These are phyloP conservation scores for Meredithiella fracta DNA, from an alignment of 2,329 filamentous ascomycete genomes.

Conservation along the genomic window DNA sequence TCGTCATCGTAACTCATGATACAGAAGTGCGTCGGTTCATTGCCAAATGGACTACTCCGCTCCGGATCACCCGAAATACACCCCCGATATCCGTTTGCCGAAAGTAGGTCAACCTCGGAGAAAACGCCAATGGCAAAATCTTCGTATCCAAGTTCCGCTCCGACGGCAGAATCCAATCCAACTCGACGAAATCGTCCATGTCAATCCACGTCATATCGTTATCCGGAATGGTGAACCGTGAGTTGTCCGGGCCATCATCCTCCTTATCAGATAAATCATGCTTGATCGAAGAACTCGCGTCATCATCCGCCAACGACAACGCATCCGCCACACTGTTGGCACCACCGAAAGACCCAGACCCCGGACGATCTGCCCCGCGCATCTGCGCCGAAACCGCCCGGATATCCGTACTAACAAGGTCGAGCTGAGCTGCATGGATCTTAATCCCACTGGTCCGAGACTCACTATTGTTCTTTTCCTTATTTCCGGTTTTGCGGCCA, in stretches of 20 bases:
- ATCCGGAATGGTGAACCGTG: constrained; percentile 86
- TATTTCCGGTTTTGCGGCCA: constrained; percentile 43
- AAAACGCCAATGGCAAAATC: constrained; percentile 80
- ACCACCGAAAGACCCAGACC: background rate
- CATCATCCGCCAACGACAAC: constrained; percentile 4
- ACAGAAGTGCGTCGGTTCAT: constrained; percentile 86
- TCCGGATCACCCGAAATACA: constrained; percentile 65
- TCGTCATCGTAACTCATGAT: constrained; percentile 88
- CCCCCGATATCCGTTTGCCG: constrained; percentile 85
- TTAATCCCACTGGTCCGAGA: constrained; percentile 83
- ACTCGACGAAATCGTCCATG: constrained; percentile 97
- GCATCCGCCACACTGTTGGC: constrained; percentile 3
- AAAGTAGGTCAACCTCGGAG: constrained; percentile 94
- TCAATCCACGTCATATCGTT: constrained; percentile 95
- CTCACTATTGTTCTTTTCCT: constrained; percentile 23
- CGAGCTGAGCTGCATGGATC: constrained; percentile 85
- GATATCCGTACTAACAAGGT: constrained; percentile 80
- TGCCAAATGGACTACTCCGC: constrained; percentile 74
- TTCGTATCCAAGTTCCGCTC: constrained; percentile 85
- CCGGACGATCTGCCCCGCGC: constrained; percentile 45
- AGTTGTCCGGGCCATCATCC: constrained; percentile 52
- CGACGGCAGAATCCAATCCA: constrained; percentile 88
- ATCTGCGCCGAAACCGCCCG: constrained; percentile 86
- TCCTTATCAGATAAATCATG: constrained; percentile 23
- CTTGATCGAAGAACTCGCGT: constrained; percentile 7